Conservation (phyloP, 192 early-diverging fungal species). For the Coemansia sp. region DNA sequence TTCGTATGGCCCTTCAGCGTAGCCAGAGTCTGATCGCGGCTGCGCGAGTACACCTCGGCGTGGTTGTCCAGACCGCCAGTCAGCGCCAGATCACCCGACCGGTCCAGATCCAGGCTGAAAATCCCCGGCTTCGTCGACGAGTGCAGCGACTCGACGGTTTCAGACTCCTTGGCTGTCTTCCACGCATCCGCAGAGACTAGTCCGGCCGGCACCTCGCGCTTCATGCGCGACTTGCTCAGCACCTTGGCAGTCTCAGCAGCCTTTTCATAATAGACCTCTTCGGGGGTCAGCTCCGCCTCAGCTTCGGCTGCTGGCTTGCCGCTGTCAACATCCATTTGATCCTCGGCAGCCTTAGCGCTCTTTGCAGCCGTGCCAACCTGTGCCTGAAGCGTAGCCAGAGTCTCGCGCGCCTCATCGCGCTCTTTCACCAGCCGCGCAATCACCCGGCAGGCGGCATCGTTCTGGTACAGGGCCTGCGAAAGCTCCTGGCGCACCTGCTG, state of each 20-base stretch:
- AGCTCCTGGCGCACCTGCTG: conserved; percentile 88
- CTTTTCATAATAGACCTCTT: conserved; percentile 24
- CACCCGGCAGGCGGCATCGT: conserved; percentile 93
- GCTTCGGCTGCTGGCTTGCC: not conserved
- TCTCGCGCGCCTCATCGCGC: conserved; percentile 81
- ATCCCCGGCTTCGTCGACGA: conserved; percentile 71
- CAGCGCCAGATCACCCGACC: conserved; percentile 58
- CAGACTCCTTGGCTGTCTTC: conserved; percentile 52
- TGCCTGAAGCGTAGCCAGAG: conserved; percentile 23
- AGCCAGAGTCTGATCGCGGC: conserved; percentile 59
- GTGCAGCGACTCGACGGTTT: conserved; percentile 62
- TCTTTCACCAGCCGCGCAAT: conserved; percentile 89
- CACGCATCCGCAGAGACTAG: conserved; percentile 66
- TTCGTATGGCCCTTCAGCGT: conserved; percentile 82
- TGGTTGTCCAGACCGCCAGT: conserved; percentile 81
- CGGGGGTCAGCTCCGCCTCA: conserved; percentile 1
- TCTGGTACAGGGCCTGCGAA: conserved; percentile 89
- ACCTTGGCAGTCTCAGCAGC: conserved; percentile 49
- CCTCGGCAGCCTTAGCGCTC: not conserved
- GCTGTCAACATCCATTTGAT: conserved; percentile 32
- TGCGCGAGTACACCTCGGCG: conserved; percentile 65
- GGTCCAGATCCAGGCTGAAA: conserved; percentile 56
- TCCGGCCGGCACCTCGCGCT: conserved; percentile 79
- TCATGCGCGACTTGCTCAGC: conserved; percentile 65
- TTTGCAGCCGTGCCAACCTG: conserved; percentile 1